A percentile compares a stretch with the other conserved stretches of the same genome.
These are phyloP conservation scores for Plasmodium malariae DNA, from an alignment of 169 alveolate species.

Conservation along the genomic window DNA sequence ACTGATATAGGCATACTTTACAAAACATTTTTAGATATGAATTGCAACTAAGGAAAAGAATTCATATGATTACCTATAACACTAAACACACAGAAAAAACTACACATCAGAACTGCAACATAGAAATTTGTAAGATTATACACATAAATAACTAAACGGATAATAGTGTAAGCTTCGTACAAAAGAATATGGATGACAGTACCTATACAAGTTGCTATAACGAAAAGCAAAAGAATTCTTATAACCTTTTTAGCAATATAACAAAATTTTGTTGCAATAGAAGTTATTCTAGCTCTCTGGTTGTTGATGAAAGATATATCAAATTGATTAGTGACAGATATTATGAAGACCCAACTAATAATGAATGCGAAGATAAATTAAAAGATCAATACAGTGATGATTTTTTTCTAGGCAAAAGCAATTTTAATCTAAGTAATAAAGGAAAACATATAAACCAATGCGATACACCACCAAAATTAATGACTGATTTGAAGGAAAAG, in stretches of 20 bases:
- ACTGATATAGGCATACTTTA: too few species aligned
- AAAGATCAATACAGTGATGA: not conserved
- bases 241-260: slow-evolving; percentile 5
- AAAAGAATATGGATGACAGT: slow-evolving; percentile 1
- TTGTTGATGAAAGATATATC: not conserved
- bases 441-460: not conserved
- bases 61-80: too few species aligned
- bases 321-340: not conserved
- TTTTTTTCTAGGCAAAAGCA: not conserved
- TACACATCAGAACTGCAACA: not conserved
- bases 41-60: too few species aligned
- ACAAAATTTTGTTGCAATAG: slow-evolving; percentile 53
- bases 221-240: not conserved
- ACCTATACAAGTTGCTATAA: not conserved
- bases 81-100: too few species aligned
- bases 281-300: slow-evolving; percentile 14
- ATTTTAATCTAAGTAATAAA: not conserved
- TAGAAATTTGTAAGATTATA: not conserved
- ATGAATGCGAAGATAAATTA: not conserved
- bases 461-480: slow-evolving; percentile 4
- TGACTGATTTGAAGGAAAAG: not conserved
- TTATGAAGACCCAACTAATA: not conserved
- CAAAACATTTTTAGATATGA: too few species aligned
- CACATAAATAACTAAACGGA: not conserved
- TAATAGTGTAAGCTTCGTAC: not conserved